A percentile compares a stretch with the other conserved stretches of the same genome.
Evolutionary conservation across 352 stramenopile species (phyloP).

Genomic region (Blastocystis sp.): DNA sequence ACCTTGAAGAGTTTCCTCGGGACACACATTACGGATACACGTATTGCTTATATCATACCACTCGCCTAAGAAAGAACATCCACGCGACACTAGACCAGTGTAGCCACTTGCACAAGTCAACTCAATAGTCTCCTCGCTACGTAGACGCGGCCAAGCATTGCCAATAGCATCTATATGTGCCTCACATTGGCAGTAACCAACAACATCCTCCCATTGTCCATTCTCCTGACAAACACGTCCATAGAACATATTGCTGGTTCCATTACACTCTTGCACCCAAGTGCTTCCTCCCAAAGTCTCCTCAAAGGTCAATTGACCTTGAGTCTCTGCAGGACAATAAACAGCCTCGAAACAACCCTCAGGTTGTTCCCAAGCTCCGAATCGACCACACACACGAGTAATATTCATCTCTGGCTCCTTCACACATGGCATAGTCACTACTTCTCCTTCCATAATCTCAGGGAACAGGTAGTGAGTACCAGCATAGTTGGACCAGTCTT

Average conservation of each 20-base stretch:
- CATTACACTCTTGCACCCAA: slow-evolving; percentile 20
- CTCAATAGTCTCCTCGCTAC: neutral
- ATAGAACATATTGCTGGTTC: slow-evolving; percentile 33
- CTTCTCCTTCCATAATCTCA: neutral
- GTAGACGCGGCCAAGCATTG: neutral
- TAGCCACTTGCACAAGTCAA: slow-evolving; percentile 7
- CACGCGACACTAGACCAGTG: slow-evolving; percentile 16
- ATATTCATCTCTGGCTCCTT: slow-evolving; percentile 2
- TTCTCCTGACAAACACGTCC: slow-evolving; percentile 38
- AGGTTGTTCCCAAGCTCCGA: slow-evolving; percentile 31
- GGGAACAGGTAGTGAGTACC: slow-evolving; percentile 55
- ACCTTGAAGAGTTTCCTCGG: neutral
- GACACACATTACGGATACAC: slow-evolving; percentile 47
- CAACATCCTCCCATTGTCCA: slow-evolving; percentile 29
- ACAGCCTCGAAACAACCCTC: slow-evolving; percentile 36
- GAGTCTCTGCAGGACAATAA: slow-evolving; percentile 24
- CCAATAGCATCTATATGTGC: neutral
- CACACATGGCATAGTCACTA: slow-evolving; percentile 10
- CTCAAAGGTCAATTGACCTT: slow-evolving; percentile 12
- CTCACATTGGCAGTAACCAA: slow-evolving; percentile 35
- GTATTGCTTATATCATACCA: neutral
- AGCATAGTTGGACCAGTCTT: slow-evolving; percentile 48
- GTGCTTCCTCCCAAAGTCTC: neutral
- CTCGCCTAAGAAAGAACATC: slow-evolving; percentile 39
- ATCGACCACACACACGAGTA: slow-evolving; percentile 14